Evolutionary conservation across 2,329 filamentous ascomycete genomes (phyloP), one percentile per base, ranked within the genome.

Genomic region (Dendryphion nanum): DNA sequence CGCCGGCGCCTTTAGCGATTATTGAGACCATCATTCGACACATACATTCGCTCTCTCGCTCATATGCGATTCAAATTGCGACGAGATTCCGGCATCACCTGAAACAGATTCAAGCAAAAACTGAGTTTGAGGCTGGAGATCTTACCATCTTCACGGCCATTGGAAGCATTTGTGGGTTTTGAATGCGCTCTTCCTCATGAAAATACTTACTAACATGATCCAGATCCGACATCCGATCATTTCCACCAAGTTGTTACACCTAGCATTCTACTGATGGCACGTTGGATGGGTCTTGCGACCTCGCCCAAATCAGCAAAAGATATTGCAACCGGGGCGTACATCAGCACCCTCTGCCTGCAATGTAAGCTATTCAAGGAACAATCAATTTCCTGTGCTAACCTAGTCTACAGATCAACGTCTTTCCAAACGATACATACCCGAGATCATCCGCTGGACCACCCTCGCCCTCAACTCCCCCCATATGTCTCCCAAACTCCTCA

Each of bases 171-270:
- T 98, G n/a, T n/a, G n/a, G n/a, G n/a, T n/a, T n/a, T n/a, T n/a
- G n/a, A n/a, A n/a, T n/a, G n/a, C n/a, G n/a, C n/a, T n/a, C n/a
- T n/a, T n/a, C n/a, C n/a, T n/a, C n/a, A n/a, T n/a, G n/a, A n/a
- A n/a, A n/a, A n/a, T n/a, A n/a, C n/a, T n/a, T n/a, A n/a, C n/a
- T n/a, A n/a, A n/a, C n/a, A n/a, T n/a, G n/a, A n/a, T n/a, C n/a
- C n/a, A n/a, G n/a, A 95, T 57, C 90, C 93, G 4, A 95, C 93
- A 0, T 96, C 90, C 0, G 93, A 98, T 66, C 90, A 97, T 67
- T 98, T 97, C 67, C 93, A 98, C 57, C 85, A 93, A 53, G 88
- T 97, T 23, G 85, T 89, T 28, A 98, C 93, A 2, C 93, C 93
- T 2, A 86, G 91, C 1, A 85, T 89, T 67, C 79, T 96, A 4